These are phyloP conservation scores for Beauveria scarabaeidicola DNA, from an alignment of 2,329 filamentous ascomycete species.

Conservation along the genomic window DNA sequence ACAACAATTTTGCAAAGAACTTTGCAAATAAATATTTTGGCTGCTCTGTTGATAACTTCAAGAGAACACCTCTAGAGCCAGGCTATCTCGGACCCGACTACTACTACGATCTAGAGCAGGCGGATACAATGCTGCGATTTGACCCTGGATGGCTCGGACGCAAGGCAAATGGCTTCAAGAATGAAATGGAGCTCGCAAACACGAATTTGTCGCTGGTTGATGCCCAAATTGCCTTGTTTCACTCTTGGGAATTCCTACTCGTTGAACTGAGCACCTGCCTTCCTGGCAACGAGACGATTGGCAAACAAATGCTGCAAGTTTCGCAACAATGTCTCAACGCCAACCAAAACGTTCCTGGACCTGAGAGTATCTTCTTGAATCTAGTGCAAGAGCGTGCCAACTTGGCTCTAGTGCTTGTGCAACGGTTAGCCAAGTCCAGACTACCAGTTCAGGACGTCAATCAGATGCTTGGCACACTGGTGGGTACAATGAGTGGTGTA, in stretches of 20 bases:
- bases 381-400: slow-evolving; percentile 70
- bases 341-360: slow-evolving; percentile 63
- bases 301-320: slow-evolving; percentile 64
- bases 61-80: slow-evolving; percentile 59
- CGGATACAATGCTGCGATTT: slow-evolving; percentile 65
- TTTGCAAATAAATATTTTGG: slow-evolving; percentile 69
- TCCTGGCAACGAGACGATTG: slow-evolving; percentile 45
- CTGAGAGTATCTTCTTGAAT: slow-evolving; percentile 73
- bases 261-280: slow-evolving; percentile 68
- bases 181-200: slow-evolving; percentile 81
- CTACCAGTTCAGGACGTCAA: slow-evolving; percentile 43
- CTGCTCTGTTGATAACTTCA: slow-evolving; percentile 69
- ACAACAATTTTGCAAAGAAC: slow-evolving; percentile 77
- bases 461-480: slow-evolving; percentile 41
- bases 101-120: slow-evolving; percentile 75
- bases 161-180: slow-evolving; percentile 63
- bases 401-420: slow-evolving; percentile 72
- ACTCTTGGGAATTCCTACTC: slow-evolving; percentile 82
- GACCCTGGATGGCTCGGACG: slow-evolving; percentile 70
- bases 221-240: slow-evolving; percentile 77
- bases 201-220: slow-evolving; percentile 86
- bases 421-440: slow-evolving; percentile 59
- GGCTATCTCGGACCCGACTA: slow-evolving; percentile 65
- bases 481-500: slow-evolving; percentile 43
- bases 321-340: slow-evolving; percentile 69